Conservation (phyloP, 306 rosid genomes). For the Rosa rugosa region DNA sequence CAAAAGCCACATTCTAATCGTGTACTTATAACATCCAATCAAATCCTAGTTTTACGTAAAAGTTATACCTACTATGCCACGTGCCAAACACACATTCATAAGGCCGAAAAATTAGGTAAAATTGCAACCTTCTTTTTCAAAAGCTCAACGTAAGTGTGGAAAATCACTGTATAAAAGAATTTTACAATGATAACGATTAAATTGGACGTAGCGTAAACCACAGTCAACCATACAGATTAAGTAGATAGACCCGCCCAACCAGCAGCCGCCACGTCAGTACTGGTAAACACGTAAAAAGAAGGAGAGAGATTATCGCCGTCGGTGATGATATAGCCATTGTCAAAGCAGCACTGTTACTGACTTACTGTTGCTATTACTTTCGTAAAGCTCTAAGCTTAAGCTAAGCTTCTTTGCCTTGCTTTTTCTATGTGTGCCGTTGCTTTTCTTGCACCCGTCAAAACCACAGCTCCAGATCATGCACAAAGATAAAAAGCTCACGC, state of each 20-base stretch:
- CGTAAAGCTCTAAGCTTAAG: conserved; percentile 1
- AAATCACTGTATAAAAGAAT: neutral
- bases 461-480: neutral
- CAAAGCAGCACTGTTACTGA: neutral
- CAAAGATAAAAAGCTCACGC: conserved; percentile 16
- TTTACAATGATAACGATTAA: conserved; percentile 12
- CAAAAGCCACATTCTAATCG: neutral
- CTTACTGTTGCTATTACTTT: conserved; percentile 12
- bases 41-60: neutral
- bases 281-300: neutral
- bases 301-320: conserved; percentile 23
- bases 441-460: neutral
- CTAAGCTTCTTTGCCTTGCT: neutral
- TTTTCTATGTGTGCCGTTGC: neutral
- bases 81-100: conserved; percentile 4
- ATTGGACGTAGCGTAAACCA: neutral
- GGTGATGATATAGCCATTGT: conserved; percentile 4
- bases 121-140: neutral
- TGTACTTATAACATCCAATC: neutral
- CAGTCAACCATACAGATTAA: conserved; percentile 14
- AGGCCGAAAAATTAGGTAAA: conserved; percentile 22
- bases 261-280: neutral
- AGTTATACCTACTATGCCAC: conserved; percentile 17
- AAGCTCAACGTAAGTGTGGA: neutral
- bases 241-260: neutral